These are phyloP conservation scores for Linum usitatissimum DNA, from an alignment of 345 rosid species.

Conservation along the genomic window DNA sequence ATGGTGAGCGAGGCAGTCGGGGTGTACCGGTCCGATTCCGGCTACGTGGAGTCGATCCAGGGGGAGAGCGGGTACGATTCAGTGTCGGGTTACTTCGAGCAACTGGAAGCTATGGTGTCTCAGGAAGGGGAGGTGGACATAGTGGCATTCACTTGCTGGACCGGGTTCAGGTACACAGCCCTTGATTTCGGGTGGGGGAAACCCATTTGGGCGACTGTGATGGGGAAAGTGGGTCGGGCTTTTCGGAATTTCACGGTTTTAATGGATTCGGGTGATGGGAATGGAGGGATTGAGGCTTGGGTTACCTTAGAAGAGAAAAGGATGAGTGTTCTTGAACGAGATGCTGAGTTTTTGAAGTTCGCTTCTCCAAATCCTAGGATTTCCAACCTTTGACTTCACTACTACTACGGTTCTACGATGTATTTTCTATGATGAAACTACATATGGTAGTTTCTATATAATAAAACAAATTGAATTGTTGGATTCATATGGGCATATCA, in stretches of 20 bases:
- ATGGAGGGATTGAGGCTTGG: constrained; percentile 19
- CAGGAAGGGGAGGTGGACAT: constrained; percentile 7
- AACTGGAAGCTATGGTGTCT: constrained; percentile 1
- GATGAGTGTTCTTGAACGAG: constrained; percentile 1
- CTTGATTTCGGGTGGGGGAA: constrained; percentile 18
- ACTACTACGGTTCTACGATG: too few species aligned
- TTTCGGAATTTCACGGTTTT: constrained; percentile 10
- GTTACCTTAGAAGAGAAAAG: constrained; percentile 9
- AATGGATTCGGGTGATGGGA: constrained; percentile 3
- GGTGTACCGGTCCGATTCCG: neutral
- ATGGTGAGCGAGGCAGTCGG: constrained; percentile 11
- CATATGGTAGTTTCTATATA: too few species aligned
- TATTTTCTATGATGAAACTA: too few species aligned
- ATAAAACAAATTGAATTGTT: too few species aligned
- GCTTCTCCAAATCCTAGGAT: constrained; percentile 16
- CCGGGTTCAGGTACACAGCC: constrained; percentile 3
- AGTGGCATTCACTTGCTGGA: constrained; percentile 16
- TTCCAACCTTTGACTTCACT: constrained; percentile 3
- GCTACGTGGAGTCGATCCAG: constrained; percentile 9
- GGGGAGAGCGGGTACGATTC: constrained; percentile 13
- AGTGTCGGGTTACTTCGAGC: constrained; percentile 5
- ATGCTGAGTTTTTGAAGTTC: constrained; percentile 15
- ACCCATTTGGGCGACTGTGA: neutral
- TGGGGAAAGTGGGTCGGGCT: constrained; percentile 11
- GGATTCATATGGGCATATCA: too few species aligned